Evolutionary conservation across 805 yeast species (phyloP).

Genomic region (Saturnispora kantuleensis): DNA sequence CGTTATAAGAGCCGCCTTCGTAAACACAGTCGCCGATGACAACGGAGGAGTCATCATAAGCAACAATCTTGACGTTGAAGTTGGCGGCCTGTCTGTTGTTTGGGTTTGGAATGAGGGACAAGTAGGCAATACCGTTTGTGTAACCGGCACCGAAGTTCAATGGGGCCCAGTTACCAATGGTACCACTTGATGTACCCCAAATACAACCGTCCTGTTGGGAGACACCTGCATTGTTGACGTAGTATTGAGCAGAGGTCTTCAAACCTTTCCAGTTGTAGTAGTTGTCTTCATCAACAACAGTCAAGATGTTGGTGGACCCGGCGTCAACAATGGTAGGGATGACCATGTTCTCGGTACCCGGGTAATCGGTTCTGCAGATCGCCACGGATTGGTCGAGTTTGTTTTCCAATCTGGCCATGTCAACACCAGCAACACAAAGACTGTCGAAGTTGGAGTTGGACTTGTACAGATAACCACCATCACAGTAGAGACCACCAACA

Average conservation of each 20-base stretch:
- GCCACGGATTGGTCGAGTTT: slow-evolving; percentile 62
- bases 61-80: slow-evolving; percentile 39
- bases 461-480: slow-evolving; percentile 75
- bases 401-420: slow-evolving; percentile 59
- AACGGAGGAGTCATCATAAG: slow-evolving; percentile 27
- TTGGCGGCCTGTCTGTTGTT: slow-evolving; percentile 61
- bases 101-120: slow-evolving; percentile 92
- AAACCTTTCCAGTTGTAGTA: slow-evolving; percentile 80
- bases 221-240: slow-evolving; percentile 95
- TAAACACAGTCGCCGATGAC: slow-evolving; percentile 35
- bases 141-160: slow-evolving; percentile 89
- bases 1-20: slow-evolving; percentile 36
- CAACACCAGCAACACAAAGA: slow-evolving; percentile 83
- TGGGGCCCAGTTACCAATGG: slow-evolving; percentile 98
- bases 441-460: slow-evolving; percentile 55
- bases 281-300: slow-evolving; percentile 68
- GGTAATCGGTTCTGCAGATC: slow-evolving; percentile 96
- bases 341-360: slow-evolving; percentile 98
- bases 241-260: slow-evolving; percentile 88
- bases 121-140: slow-evolving; percentile 61
- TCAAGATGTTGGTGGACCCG: slow-evolving; percentile 54
- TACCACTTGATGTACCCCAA: slow-evolving; percentile 78
- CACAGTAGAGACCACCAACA: slow-evolving; percentile 87
- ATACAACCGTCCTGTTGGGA: slow-evolving; percentile 82
- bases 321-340: slow-evolving; percentile 77